Evolutionary conservation across 352 stramenopile genomes (phyloP).

Genomic region (Blastocystis sp.): DNA sequence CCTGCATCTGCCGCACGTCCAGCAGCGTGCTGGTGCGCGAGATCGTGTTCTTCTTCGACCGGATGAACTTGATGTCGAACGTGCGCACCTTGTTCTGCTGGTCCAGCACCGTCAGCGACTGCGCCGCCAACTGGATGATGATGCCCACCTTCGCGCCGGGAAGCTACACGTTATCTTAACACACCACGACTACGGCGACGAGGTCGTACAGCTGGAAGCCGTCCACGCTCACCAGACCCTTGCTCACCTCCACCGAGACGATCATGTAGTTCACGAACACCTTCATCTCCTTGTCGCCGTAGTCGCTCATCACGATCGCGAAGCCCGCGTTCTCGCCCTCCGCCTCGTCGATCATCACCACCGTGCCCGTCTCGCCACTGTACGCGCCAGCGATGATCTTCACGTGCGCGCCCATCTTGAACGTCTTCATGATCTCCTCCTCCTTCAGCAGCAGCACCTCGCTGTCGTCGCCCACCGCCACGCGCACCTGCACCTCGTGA

Average conservation of each 20-base stretch:
- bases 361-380: conserved; percentile 69
- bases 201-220: conserved; percentile 66
- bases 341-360: conserved; percentile 12
- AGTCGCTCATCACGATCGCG: conserved; percentile 52
- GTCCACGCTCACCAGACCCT: conserved; percentile 43
- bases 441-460: conserved; percentile 66
- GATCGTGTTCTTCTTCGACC: conserved; percentile 42
- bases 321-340: not conserved
- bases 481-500: conserved; percentile 42
- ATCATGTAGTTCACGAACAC: conserved; percentile 69
- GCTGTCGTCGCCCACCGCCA: conserved; percentile 63
- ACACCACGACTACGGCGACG: not conserved
- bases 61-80: conserved; percentile 52
- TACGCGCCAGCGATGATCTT: conserved; percentile 70
- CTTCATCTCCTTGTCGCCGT: conserved; percentile 55
- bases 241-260: conserved; percentile 7
- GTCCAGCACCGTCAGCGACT: conserved; percentile 33
- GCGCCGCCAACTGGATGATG: conserved; percentile 48
- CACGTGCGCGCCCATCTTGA: conserved; percentile 70
- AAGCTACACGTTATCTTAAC: not conserved
- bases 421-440: conserved; percentile 68
- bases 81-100: conserved; percentile 41
- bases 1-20: conserved; percentile 49
- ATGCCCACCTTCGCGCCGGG: conserved; percentile 49
- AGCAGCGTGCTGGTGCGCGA: not conserved